Evolutionary conservation across 2,329 filamentous ascomycete species (phyloP).

Genomic region (Beauveria scarabaeidicola): DNA sequence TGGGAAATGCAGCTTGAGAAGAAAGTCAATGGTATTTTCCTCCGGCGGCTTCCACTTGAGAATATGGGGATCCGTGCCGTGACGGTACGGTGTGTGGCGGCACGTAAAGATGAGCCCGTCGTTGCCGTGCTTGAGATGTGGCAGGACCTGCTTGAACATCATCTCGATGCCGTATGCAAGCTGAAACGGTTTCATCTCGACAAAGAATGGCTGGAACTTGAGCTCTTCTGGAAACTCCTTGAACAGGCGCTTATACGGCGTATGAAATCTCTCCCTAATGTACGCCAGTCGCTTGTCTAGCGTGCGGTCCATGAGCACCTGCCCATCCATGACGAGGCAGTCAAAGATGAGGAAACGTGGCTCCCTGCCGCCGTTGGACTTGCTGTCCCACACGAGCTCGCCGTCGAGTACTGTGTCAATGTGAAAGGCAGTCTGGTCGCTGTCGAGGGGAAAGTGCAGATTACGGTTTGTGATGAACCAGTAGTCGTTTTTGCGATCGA

Average conservation of each 20-base stretch:
- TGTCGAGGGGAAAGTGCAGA: slow-evolving; percentile 72
- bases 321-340: slow-evolving; percentile 72
- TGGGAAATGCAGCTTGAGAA: slow-evolving; percentile 69
- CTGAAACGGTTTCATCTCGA: slow-evolving; percentile 86
- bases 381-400: slow-evolving; percentile 81
- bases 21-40: slow-evolving; percentile 93
- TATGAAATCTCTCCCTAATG: slow-evolving; percentile 68
- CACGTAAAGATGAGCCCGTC: slow-evolving; percentile 98
- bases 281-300: slow-evolving; percentile 86
- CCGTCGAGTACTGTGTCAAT: slow-evolving; percentile 79
- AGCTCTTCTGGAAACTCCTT: slow-evolving; percentile 60
- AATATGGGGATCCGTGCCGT: slow-evolving; percentile 87
- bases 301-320: slow-evolving; percentile 66
- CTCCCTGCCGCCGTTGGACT: slow-evolving; percentile 56
- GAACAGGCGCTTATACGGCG: slow-evolving; percentile 58
- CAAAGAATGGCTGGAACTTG: slow-evolving; percentile 63
- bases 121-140: slow-evolving; percentile 80
- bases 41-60: slow-evolving; percentile 95
- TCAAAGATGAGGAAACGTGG: slow-evolving; percentile 90
- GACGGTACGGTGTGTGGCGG: slow-evolving; percentile 73
- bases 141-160: slow-evolving; percentile 86
- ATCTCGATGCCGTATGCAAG: slow-evolving; percentile 80
- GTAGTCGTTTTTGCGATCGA: slow-evolving; percentile 97
- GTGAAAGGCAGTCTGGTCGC: slow-evolving; percentile 61
- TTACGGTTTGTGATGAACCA: slow-evolving; percentile 64